Base-by-base conservation (phyloP, 306 rosid genomes). In the Biancaea sappan region DNA sequence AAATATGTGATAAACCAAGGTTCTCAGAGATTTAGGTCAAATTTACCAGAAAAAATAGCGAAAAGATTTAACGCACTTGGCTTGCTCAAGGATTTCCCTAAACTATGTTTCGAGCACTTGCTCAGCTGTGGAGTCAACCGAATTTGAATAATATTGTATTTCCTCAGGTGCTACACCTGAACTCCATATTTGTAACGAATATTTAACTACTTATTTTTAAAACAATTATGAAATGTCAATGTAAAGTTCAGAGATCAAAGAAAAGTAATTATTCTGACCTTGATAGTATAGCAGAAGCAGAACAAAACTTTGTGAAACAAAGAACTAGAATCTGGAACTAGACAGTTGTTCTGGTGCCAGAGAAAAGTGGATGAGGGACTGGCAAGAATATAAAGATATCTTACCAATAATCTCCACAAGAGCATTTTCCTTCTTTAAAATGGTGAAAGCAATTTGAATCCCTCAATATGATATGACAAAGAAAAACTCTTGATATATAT, bases 401-500 rank as follows among this genome's bases (percentile, higher is more conserved):
- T 84, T 93, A 91, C 97, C 98, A 91, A 62, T 89, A 94, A 81
- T 91, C 92, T 51, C 90, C 92, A 86, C 97, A 94, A 22, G 97
- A 88, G 83, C 98, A 91, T 60, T 79, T 76, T 46, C 97, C 96
- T 15, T 81, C 90, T 65, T 72, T 86, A 71, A 91, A 91, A 86
- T 91, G 97, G 82, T 89, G 96, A 83, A 94, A 94, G 67, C 97
- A 91, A 79, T 89, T 94, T 43, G 92, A 87, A 86, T 93, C 97
- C 83, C 97, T 91, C 87, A 91, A 78, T 71, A 91, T 84, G 77
- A 93, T 85, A 82, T 89, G 94, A 43, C 94, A 74, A 56, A 54
- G 24, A 32, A 77, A 85, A 60, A 86, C 85, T 52, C 26, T 71
- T 12, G 98, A 91, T 61, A 89, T 83, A 74, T 75, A 88, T 69